A percentile compares a stretch with the other conserved stretches of the same genome.
Evolutionary conservation across 176 grass and related monocot species (phyloP).

Genomic region (Carex pumila): DNA sequence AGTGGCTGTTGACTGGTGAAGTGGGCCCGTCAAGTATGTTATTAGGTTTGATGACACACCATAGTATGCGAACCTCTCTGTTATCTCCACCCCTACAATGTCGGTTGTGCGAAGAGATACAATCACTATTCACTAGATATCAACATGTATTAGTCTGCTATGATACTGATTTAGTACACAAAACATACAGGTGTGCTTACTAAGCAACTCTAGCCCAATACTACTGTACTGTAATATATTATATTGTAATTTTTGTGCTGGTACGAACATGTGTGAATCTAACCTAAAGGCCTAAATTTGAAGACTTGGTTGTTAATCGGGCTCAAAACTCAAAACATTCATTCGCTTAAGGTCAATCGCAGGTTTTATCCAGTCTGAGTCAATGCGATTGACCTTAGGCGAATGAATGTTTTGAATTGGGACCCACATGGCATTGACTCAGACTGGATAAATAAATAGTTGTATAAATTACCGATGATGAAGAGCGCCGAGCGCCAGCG

Average conservation of each 20-base stretch:
- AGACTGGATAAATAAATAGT: background rate
- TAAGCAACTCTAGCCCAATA: background rate
- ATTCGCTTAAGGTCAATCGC: background rate
- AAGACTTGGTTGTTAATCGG: background rate
- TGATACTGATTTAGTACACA: background rate
- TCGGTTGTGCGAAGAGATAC: background rate
- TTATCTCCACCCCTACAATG: slow-evolving; percentile 32
- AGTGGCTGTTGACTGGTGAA: slow-evolving; percentile 40
- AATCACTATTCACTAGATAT: background rate
- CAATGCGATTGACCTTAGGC: too few relatives aligned
- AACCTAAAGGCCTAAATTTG: background rate
- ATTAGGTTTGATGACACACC: slow-evolving; percentile 59
- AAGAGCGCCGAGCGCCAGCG: slow-evolving; percentile 60
- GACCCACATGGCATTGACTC: background rate
- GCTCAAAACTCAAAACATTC: background rate
- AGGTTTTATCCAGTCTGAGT: too few relatives aligned
- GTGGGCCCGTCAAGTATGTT: slow-evolving; percentile 60
- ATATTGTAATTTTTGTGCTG: background rate
- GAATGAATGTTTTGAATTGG: background rate
- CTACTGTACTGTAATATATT: background rate
- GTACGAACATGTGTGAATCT: background rate
- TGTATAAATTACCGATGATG: slow-evolving; percentile 36
- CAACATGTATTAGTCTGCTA: background rate
- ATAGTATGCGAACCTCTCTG: slow-evolving; percentile 50
- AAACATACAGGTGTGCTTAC: background rate